Evolutionary conservation across 768 basidiomycete genomes (phyloP), one percentile per base, ranked within the genome.

Genomic region (Suillus occidentalis): DNA sequence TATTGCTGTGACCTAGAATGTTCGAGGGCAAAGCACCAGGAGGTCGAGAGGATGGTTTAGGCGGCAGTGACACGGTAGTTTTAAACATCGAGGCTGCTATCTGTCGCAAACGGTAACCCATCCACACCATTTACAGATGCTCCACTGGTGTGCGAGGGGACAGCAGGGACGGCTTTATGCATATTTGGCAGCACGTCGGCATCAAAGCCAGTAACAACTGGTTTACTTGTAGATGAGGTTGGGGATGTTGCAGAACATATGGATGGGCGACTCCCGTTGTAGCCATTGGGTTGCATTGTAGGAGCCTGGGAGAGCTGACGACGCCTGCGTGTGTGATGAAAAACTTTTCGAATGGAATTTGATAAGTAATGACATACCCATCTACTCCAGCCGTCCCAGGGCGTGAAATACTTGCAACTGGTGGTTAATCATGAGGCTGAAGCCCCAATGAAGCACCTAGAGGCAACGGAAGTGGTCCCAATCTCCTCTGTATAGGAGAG

Each of bases 81-180:
- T 47, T 67, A 72, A 40, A 69, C 49, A 50, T 75, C 72, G 20
- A 63, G 20, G 49, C 22, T 68, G 13, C 63, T 39, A 40, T 62
- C 61, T 49, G 37, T 52, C 59, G 64, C 18, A 42, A 14, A 40
- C 40, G 60, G 28, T 61, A n/a, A 37, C 39, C 20, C 45, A 50
- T 72, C 74, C 4, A 40, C 28, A 4, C 55, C 64, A 22, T 61
- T 55, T 16, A 45, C 28, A 7, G 62, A 60, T 28, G 39, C 39
- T 12, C 67, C 67, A n/a, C 71, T 71, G 75, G n/a, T n/a, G n/a
- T n/a, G n/a, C n/a, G n/a, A n/a, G n/a, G n/a, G n/a, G n/a, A n/a
- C n/a, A n/a, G n/a, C 69, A 8, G 75, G 75, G 4, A 76, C 75
- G 16, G 75, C 75, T 62, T 76, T 76, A 66, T 75, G 67, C 14